Base-by-base conservation (phyloP, 208 protist species). In the Entamoeba moshkovskii region DNA sequence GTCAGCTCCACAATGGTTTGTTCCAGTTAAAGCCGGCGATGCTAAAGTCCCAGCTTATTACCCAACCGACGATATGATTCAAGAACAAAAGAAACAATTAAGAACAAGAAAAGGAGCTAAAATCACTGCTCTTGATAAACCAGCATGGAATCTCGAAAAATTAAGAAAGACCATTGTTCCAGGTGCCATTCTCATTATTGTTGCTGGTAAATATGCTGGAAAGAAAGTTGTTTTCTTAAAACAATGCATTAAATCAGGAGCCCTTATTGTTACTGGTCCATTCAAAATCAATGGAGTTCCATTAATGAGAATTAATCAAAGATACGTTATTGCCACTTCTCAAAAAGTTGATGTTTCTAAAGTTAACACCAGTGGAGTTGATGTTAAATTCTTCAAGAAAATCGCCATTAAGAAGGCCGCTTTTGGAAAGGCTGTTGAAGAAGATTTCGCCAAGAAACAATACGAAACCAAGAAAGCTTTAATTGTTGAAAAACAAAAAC, bases 171-270 rank as follows among this genome's bases (percentile, higher is more conserved):
- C 16, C 29, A 73, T 94, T 44, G 66, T 92, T 92, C 97, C 97
- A 45, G 98, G 98, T 92, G 98, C 97, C 52, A 97, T 99, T 46
- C 94, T 98, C 13, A 99, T 99, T 95, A 96, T 99, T 94, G 97
- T 99, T 45, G 97, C 98, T 91, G 98, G 98, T 93, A 97, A 96
- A 94, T 99, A 98, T 96, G 96, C 97, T 95, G 98, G 98, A 94
- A 46, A 98, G 95, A 97, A 98, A 94, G 98, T 98, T n/a, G 98
- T 99, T 44, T 98, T 99, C 95, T 97, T 99, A 47, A 99, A 99
- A 96, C 97, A 99, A 96, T 97, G 59, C 22, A 93, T 99, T 93
- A 95, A 97, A 48, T 98, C 98, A 94, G 98, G 98, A 94, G 96
- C 99, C 5, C 96, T 99, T 13, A 97, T 99, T 59, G 97, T 99